Evolutionary conservation across 768 basidiomycete genomes (phyloP), one percentile per base, ranked within the genome.

Genomic region (Phaeotremella skinneri): DNA sequence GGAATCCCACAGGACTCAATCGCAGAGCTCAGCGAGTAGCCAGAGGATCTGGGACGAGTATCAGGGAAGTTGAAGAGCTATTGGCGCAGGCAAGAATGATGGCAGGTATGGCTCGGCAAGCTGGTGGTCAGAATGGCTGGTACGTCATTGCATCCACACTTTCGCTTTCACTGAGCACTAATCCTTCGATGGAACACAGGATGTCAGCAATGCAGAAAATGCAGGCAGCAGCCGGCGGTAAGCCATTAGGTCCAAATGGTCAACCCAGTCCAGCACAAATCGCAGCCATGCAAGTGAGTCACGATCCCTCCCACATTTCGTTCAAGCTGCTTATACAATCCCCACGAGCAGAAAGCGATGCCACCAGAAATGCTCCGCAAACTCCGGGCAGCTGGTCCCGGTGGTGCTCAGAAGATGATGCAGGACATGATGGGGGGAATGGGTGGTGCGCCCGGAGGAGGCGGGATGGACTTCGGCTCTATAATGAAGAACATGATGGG

Each of bases 91-190:
- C 97, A 70, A 85, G 90, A 47, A 93, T 97, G 89, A 96, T 99
- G 90, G 87, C 91, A 54, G 93, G 90, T 72, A 93, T 99, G 89
- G 96, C 94, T 31, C 96, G 92, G 81, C 88, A 91, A 73, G 93
- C 91, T 4, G 96, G 96, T 49, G 93, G 92, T 41, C 96, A 96
- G 83, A 91, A 93, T 62, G 93, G 92, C 69, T 91, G 91, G 88
- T 87, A 58, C 59, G 85, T 78, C 26, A 58, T 47, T 48, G 5
- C n/a, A n/a, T n/a, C 17, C 32, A 20, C 23, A 31, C 45, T 30
- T 56, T 51, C 27, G 52, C 42, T 34, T 41, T n/a, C 7, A 45
- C 13, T 11, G 43, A 20, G 11, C 6, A 45, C 20, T 21, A 20
- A 11, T 45, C 43, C 34, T 32, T 32, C 55, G 42, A 68, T 31